phyloP scores from a whole-genome alignment of 2,329 filamentous ascomycete species.

The Neopestalotiopsis clavispora region DNA sequence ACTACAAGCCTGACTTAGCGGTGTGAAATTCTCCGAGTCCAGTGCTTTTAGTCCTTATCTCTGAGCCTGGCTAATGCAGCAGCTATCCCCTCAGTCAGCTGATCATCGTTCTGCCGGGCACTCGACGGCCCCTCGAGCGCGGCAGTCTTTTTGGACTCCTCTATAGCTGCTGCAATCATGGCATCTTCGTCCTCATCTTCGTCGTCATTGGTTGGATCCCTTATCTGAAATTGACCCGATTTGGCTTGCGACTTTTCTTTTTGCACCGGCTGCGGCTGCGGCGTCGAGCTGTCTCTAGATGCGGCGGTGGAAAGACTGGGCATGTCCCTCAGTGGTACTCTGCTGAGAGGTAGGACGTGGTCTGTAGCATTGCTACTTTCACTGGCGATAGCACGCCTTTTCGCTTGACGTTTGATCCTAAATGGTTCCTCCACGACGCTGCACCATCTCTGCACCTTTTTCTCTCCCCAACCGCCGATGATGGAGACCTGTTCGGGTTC shows the following conservation, averaged over 20 bases:
- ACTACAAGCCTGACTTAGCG: not conserved
- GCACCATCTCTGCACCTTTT: constrained; percentile 89
- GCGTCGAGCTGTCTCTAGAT: constrained; percentile 29
- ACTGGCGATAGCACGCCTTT: constrained; percentile 36
- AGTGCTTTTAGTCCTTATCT: constrained; percentile 41
- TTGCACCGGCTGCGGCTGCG: constrained; percentile 23
- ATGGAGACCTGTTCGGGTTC: constrained; percentile 82
- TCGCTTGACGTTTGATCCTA: constrained; percentile 73
- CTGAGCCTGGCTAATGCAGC: constrained; percentile 65
- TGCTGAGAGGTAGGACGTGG: constrained; percentile 44
- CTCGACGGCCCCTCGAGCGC: constrained; percentile 31
- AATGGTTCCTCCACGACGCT: constrained; percentile 85
- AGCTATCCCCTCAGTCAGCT: constrained; percentile 62
- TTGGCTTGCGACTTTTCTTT: constrained; percentile 26
- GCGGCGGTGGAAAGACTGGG: constrained; percentile 29
- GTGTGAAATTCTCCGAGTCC: constrained; percentile 1
- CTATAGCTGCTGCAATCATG: constrained; percentile 52
- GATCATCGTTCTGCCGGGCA: constrained; percentile 39
- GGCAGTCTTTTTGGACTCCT: constrained; percentile 49
- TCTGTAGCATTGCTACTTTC: constrained; percentile 36
- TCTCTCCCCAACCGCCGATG: constrained; percentile 93
- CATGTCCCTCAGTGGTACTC: constrained; percentile 48
- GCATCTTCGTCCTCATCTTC: constrained; percentile 55
- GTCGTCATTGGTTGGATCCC: constrained; percentile 47
- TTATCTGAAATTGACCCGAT: constrained; percentile 40